Conservation (phyloP, 805 yeast genomes). For the Metschnikowia henanensis region DNA sequence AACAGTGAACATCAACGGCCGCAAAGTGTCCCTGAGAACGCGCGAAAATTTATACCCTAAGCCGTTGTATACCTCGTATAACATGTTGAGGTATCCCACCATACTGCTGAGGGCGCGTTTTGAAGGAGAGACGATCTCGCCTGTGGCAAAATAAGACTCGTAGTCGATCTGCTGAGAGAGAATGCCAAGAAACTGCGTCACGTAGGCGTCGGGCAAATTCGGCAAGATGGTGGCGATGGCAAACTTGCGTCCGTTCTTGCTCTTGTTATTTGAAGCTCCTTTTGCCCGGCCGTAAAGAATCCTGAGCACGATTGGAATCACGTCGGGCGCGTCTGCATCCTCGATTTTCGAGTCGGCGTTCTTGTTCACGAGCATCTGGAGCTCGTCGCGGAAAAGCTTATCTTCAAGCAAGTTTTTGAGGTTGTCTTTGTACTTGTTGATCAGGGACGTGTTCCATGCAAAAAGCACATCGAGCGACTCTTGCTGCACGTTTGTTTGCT, state of each 20-base stretch:
- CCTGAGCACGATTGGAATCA: conserved; percentile 74
- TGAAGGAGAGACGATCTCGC: not conserved
- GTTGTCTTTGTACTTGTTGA: conserved; percentile 71
- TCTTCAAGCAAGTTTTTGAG: conserved; percentile 78
- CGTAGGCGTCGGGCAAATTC: conserved; percentile 49
- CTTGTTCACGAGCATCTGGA: conserved; percentile 56
- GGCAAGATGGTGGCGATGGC: conserved; percentile 69
- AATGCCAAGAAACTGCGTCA: conserved; percentile 59
- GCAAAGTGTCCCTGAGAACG: conserved; percentile 49
- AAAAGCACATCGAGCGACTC: conserved; percentile 69
- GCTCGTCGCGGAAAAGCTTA: conserved; percentile 80
- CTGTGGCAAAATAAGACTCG: conserved; percentile 6
- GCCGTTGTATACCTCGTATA: conserved; percentile 53
- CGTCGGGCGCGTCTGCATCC: conserved; percentile 51
- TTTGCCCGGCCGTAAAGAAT: conserved; percentile 88
- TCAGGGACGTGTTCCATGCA: conserved; percentile 56
- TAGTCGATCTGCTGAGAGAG: conserved; percentile 55
- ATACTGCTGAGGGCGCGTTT: conserved; percentile 45
- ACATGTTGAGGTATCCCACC: conserved; percentile 64
- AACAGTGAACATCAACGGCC: conserved; percentile 58
- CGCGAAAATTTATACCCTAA: conserved; percentile 58
- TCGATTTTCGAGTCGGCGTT: conserved; percentile 57
- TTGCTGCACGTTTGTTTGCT: conserved; percentile 62
- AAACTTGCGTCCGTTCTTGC: conserved; percentile 68
- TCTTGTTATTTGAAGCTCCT: conserved; percentile 62